Conservation (phyloP, 768 basidiomycete genomes). For the Russula foetens region DNA sequence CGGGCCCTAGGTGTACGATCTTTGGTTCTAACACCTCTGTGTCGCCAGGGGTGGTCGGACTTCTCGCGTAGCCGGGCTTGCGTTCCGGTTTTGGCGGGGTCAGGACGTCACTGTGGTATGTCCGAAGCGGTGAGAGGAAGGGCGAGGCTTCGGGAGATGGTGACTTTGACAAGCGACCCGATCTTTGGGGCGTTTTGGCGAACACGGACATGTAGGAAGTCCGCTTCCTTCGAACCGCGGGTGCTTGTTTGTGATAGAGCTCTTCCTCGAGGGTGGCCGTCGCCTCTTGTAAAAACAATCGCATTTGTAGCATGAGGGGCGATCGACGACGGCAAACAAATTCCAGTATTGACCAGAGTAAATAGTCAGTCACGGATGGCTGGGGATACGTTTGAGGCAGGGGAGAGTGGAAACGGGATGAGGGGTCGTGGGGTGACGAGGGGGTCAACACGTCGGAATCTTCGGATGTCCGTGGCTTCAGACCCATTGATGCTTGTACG, state of each 20-base stretch:
- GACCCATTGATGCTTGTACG: conserved; percentile 34
- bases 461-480: conserved; percentile 7
- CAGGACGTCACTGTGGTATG: conserved; percentile 14
- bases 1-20: conserved; percentile 57
- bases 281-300: conserved; percentile 58
- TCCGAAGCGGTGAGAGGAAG: conserved; percentile 26
- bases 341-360: conserved; percentile 65
- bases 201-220: conserved; percentile 41
- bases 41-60: conserved; percentile 28
- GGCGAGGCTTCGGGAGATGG: conserved; percentile 42
- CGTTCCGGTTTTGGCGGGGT: conserved; percentile 22
- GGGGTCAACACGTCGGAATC: conserved; percentile 22
- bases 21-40: conserved; percentile 33
- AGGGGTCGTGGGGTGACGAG: conserved; percentile 18
- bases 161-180: conserved; percentile 25
- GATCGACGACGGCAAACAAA: conserved; percentile 53
- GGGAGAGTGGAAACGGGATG: conserved; percentile 25
- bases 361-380: conserved; percentile 62
- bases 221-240: conserved; percentile 29
- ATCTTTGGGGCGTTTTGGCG: conserved; percentile 47
- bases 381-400: conserved; percentile 23
- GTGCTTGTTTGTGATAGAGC: conserved; percentile 30
- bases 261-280: conserved; percentile 46
- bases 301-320: conserved; percentile 59
- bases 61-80: conserved; percentile 37